Evolutionary conservation across 345 rosid species (phyloP).

Genomic region (Bruguiera sexangula): DNA sequence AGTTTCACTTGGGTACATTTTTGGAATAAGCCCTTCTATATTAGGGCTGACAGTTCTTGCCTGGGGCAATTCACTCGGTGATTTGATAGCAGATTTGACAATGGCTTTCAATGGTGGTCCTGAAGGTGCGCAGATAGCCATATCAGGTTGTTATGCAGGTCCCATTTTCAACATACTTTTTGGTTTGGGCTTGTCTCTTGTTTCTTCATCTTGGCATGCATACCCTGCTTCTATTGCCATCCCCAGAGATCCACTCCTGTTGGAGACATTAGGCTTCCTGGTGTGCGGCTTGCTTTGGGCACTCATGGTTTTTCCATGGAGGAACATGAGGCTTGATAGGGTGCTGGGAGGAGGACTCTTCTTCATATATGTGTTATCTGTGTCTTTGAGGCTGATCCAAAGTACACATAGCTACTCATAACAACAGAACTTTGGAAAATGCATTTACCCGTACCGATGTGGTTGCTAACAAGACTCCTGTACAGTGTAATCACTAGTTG

Average conservation of each 20-base stretch:
- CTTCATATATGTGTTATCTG: constrained; percentile 49
- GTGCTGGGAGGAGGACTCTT: constrained; percentile 69
- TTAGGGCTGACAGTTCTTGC: constrained; percentile 80
- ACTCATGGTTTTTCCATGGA: constrained; percentile 57
- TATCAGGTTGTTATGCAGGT: constrained; percentile 88
- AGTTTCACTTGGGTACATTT: constrained; percentile 60
- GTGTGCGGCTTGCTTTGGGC: constrained; percentile 76
- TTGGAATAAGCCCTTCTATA: constrained; percentile 63
- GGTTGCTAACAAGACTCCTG: not conserved
- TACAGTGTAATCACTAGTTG: not conserved
- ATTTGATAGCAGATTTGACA: constrained; percentile 66
- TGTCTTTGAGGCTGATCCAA: constrained; percentile 54
- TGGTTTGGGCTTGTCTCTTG: constrained; percentile 72
- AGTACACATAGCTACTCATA: not conserved
- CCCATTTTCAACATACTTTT: constrained; percentile 74
- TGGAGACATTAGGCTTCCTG: constrained; percentile 71
- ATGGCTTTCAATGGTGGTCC: constrained; percentile 66
- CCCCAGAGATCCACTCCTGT: constrained; percentile 47
- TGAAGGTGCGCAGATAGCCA: constrained; percentile 68
- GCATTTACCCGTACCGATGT: not conserved
- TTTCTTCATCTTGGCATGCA: constrained; percentile 48
- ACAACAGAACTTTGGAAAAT: not conserved
- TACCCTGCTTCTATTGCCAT: constrained; percentile 52
- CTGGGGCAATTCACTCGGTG: constrained; percentile 94
- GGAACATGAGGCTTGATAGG: constrained; percentile 65